Conservation (phyloP, 2,329 filamentous ascomycete species). For the Ophioceras dolichostomum region DNA sequence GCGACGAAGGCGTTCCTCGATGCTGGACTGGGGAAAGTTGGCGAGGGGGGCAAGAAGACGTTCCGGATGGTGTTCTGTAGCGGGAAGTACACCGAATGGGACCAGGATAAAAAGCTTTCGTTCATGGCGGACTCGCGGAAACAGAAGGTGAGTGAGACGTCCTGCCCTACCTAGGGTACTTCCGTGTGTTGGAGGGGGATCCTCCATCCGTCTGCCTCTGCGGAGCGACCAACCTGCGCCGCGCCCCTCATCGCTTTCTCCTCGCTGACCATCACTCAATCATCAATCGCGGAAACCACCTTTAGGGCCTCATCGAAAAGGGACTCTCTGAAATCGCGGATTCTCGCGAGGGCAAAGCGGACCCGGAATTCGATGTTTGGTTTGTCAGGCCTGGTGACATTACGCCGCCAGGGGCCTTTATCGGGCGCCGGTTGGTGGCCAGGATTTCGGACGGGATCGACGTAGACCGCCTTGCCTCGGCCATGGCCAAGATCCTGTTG, state of each 20-base stretch:
- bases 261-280: neutral
- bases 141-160: constrained; percentile 15
- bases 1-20: constrained; percentile 43
- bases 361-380: constrained; percentile 20
- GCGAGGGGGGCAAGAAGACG: constrained; percentile 13
- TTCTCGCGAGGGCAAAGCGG: too few relatives aligned
- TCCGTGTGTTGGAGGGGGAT: neutral
- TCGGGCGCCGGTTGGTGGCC: constrained; percentile 14
- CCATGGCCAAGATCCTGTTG: constrained; percentile 21
- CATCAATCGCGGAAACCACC: neutral
- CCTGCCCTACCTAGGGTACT: too few relatives aligned
- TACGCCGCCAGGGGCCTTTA: constrained; percentile 11
- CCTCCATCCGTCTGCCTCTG: neutral
- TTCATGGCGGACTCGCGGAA: constrained; percentile 24
- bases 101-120: constrained; percentile 19
- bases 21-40: constrained; percentile 15
- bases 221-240: too few relatives aligned
- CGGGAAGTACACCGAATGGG: constrained; percentile 19
- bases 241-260: neutral
- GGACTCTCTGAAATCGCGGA: constrained; percentile 24
- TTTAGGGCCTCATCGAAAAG: neutral
- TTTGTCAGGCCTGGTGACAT: constrained; percentile 23
- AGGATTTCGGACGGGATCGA: constrained; percentile 19
- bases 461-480: constrained; percentile 20
- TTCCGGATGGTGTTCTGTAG: constrained; percentile 32